Percentiles rank a stretch among this genome's conserved stretches.
phyloP scores from a whole-genome alignment of 768 basidiomycete species.

The Vararia minispora region DNA sequence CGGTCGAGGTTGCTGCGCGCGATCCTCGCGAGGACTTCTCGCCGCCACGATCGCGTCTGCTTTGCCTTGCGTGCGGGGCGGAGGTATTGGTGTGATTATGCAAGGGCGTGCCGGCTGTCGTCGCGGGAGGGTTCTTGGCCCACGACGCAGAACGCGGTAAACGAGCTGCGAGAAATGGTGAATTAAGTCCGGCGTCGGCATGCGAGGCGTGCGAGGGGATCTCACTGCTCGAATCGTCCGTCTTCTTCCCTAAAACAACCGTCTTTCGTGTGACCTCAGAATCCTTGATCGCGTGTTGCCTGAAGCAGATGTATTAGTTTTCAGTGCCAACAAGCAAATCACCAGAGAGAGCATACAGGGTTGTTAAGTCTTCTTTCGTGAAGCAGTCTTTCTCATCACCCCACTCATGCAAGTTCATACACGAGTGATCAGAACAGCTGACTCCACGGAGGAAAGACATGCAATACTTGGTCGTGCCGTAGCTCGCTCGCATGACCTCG shows the following conservation, averaged over 20 bases:
- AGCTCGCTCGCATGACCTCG: slow-evolving; percentile 85
- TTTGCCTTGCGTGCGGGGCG: slow-evolving; percentile 3
- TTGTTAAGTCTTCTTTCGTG: slow-evolving; percentile 91
- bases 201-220: slow-evolving; percentile 8
- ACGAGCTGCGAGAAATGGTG: slow-evolving; percentile 23
- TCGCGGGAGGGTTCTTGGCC: slow-evolving; percentile 23
- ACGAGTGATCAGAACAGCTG: slow-evolving; percentile 77
- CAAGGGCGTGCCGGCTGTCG: slow-evolving; percentile 16
- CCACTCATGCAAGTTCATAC: slow-evolving; percentile 96
- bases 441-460: slow-evolving; percentile 86
- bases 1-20: slow-evolving; percentile 33
- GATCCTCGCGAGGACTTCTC: slow-evolving; percentile 17
- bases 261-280: slow-evolving; percentile 59
- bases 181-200: neutral
- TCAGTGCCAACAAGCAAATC: slow-evolving; percentile 1
- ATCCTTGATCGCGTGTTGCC: slow-evolving; percentile 90
- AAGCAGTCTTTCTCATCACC: slow-evolving; percentile 98
- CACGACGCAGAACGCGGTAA: slow-evolving; percentile 49
- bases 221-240: slow-evolving; percentile 39
- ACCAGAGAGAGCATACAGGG: slow-evolving; percentile 46
- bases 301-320: slow-evolving; percentile 22
- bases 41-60: slow-evolving; percentile 15
- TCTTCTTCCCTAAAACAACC: slow-evolving; percentile 39
- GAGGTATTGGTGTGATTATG: slow-evolving; percentile 18
- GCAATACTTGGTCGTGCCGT: slow-evolving; percentile 97